Base-by-base conservation (phyloP, 495 filamentous ascomycete genomes). In the Aspergillus sparsus region DNA sequence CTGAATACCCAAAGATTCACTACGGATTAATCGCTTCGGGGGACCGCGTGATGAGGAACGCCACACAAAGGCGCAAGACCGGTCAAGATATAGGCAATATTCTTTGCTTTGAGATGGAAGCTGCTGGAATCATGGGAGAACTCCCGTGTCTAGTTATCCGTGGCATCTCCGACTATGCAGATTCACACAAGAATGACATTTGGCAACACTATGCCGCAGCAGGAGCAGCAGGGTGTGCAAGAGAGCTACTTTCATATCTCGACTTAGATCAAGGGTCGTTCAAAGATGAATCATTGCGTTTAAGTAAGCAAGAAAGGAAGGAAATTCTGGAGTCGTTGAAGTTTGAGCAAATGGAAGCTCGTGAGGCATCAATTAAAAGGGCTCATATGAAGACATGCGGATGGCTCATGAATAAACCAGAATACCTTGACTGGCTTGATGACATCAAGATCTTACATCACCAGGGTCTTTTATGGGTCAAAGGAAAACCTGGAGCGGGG, bases 381-480 rank as follows among this genome's bases (percentile, higher is more conserved):
- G 65, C 65, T 0, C 68, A 76, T 41, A 34, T 36, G 1, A 66
- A 72, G 50, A 83, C 82, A 32, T 85, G 81, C 56, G 45, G 57
- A 62, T 86, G 82, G 82, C 53, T 86, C 12, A 57, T 81, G 2
- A 54, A 65, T 2, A 68, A 71, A 6, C 36, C 64, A 0, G 60
- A 76, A 11, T 83, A 81, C 57, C 27, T 54, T 5, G 61, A 69
- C n/a, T 86, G 81, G 82, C 71, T 83, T 11, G 68, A 81, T 52
- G 9, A 46, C 6, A 45, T 16, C 10, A 70, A 73, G 35, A 32
- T 74, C 7, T 1, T 27, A 7, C 45, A 78, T 11, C 80, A 81
- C 60, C 65, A 76, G 49, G 80, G 82, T 7, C 72, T 86, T 50
- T 51, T 86, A 13, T 86, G 82, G 83, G 78, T 86, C 50, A 81